These are phyloP conservation scores for Citrullus colocynthis DNA, from an alignment of 306 rosid genomes.

Conservation along the genomic window DNA sequence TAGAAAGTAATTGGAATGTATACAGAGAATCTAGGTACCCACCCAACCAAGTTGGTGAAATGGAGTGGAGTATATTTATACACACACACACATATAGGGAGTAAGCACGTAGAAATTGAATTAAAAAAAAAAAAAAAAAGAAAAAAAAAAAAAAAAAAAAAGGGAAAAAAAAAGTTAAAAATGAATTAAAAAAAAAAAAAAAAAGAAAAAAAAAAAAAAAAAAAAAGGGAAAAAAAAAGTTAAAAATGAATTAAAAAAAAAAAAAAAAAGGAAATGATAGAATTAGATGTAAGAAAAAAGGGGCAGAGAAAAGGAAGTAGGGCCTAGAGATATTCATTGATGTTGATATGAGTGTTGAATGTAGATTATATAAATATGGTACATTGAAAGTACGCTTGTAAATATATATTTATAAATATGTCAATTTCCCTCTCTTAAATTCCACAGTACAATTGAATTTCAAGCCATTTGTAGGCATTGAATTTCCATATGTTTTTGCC, in stretches of 20 bases:
- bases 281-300: not conserved
- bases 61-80: not conserved
- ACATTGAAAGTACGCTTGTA: not conserved
- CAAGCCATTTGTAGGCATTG: not conserved
- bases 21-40: not conserved
- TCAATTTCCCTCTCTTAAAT: not conserved
- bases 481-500: not conserved
- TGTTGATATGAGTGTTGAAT: not conserved
- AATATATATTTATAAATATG: not conserved
- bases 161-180: not conserved
- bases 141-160: not conserved
- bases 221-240: too few relatives aligned
- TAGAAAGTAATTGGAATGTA: not conserved
- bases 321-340: constrained; percentile 1
- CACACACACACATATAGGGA: not conserved
- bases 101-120: not conserved
- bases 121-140: not conserved
- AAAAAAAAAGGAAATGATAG: not conserved
- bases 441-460: not conserved
- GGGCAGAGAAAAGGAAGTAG: not conserved
- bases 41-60: not conserved
- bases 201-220: not conserved
- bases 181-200: not conserved
- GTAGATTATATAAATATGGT: not conserved
- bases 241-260: not conserved